Evolutionary conservation across 2,329 filamentous ascomycete species (phyloP).

Genomic region (Incumbomyces delicatus): DNA sequence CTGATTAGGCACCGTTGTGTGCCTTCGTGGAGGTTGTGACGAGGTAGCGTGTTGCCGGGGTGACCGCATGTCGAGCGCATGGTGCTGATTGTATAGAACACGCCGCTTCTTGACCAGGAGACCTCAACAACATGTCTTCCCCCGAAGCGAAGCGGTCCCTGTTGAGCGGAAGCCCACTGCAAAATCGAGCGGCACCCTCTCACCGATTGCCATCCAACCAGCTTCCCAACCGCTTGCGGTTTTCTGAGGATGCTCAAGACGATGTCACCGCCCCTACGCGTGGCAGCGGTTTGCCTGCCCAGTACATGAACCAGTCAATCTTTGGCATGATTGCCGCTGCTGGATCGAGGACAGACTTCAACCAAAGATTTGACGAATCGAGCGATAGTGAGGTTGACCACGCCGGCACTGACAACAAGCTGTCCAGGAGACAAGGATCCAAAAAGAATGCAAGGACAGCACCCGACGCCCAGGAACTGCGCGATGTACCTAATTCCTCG

Average conservation of each 20-base stretch:
- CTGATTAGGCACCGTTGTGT: too few species aligned
- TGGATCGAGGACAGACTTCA: constrained; percentile 72
- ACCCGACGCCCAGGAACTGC: constrained; percentile 5
- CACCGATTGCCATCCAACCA: constrained; percentile 39
- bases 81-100: too few species aligned
- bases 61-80: too few species aligned
- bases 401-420: constrained; percentile 12
- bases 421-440: background rate
- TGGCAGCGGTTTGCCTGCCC: constrained; percentile 29
- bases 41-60: background rate
- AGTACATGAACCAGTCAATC: constrained; percentile 86
- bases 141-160: constrained; percentile 33
- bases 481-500: constrained; percentile 3
- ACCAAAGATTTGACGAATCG: constrained; percentile 70
- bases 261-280: constrained; percentile 50
- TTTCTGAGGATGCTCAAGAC: constrained; percentile 50
- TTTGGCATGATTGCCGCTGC: constrained; percentile 88
- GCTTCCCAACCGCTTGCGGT: constrained; percentile 48
- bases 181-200: constrained; percentile 33
- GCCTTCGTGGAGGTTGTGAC: too few species aligned
- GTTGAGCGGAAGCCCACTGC: constrained; percentile 33
- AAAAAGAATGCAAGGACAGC: constrained; percentile 6
- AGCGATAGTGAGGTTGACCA: constrained; percentile 65
- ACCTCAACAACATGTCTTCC: constrained; percentile 24
- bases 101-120: too few species aligned